Evolutionary conservation across 345 rosid species (phyloP).

Genomic region (Salix brachista): DNA sequence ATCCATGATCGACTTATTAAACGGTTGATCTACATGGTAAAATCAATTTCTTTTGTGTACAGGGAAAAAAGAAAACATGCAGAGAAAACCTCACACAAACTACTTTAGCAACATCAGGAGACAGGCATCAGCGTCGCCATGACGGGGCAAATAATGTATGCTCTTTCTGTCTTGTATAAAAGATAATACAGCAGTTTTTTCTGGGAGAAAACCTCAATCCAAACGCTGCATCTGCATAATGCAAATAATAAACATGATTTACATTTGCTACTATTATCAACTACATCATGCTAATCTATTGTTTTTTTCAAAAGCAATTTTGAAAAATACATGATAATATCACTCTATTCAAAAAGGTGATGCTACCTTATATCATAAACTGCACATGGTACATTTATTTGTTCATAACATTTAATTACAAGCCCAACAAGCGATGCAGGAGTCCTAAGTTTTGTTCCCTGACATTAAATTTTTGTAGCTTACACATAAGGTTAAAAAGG

Average conservation of each 20-base stretch:
- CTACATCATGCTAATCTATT: neutral
- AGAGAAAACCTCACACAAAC: neutral
- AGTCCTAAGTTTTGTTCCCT: neutral
- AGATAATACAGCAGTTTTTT: conserved; percentile 15
- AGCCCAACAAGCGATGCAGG: neutral
- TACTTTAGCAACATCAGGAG: neutral
- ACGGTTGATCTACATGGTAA: neutral
- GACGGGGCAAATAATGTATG: neutral
- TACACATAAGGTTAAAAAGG: neutral
- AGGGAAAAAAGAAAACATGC: conserved; percentile 1
- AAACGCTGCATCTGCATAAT: conserved; percentile 77
- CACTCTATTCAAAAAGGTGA: neutral
- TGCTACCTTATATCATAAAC: no score
- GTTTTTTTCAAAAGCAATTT: neutral
- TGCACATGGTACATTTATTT: neutral
- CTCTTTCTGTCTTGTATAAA: conserved; percentile 1
- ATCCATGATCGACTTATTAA: neutral
- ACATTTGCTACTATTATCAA: neutral
- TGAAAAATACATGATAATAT: neutral
- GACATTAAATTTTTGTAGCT: neutral
- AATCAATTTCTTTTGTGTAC: conserved; percentile 11
- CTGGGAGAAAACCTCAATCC: conserved; percentile 42
- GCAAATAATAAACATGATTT: neutral
- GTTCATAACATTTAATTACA: neutral
- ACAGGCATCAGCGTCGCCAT: neutral